Percentiles rank a stretch among this genome's conserved stretches.
These are phyloP conservation scores for Colletotrichum sp. DNA, from an alignment of 2,329 filamentous ascomycete genomes.

Conservation along the genomic window DNA sequence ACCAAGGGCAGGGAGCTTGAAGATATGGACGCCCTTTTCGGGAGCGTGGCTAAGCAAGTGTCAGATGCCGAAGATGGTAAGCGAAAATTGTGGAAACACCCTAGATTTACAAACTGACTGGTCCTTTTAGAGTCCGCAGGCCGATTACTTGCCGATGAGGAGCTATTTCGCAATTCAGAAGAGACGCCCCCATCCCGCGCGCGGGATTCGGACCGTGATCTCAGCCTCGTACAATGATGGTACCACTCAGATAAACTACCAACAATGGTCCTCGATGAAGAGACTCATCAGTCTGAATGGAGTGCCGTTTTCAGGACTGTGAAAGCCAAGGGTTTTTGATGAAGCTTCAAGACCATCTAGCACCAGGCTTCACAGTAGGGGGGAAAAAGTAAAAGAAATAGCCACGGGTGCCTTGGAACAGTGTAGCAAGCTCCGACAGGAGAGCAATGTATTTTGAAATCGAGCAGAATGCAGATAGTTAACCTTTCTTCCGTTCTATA, in stretches of 20 bases:
- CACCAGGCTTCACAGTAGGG: neutral
- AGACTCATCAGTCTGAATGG: neutral
- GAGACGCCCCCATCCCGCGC: neutral
- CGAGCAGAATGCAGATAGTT: neutral
- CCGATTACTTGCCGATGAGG: neutral
- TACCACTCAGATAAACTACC: neutral
- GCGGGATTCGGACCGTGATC: neutral
- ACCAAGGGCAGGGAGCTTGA: slow-evolving; percentile 47
- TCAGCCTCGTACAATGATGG: neutral
- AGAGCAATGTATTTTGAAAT: neutral
- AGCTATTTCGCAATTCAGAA: neutral
- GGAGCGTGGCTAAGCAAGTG: slow-evolving; percentile 7
- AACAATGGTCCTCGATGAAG: neutral
- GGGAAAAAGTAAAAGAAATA: neutral
- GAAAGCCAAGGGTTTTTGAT: neutral
- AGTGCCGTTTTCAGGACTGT: neutral
- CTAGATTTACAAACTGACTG: neutral
- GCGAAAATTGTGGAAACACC: neutral
- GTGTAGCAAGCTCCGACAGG: neutral
- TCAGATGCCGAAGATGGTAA: neutral
- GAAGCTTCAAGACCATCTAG: neutral
- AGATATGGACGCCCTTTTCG: slow-evolving; percentile 50
- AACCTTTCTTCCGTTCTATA: neutral
- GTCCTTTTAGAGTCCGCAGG: neutral
- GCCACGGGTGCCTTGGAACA: neutral